These are phyloP conservation scores for Nadsonia starkeyi-henricii DNA, from an alignment of 1,139 yeast genomes.

Conservation along the genomic window DNA sequence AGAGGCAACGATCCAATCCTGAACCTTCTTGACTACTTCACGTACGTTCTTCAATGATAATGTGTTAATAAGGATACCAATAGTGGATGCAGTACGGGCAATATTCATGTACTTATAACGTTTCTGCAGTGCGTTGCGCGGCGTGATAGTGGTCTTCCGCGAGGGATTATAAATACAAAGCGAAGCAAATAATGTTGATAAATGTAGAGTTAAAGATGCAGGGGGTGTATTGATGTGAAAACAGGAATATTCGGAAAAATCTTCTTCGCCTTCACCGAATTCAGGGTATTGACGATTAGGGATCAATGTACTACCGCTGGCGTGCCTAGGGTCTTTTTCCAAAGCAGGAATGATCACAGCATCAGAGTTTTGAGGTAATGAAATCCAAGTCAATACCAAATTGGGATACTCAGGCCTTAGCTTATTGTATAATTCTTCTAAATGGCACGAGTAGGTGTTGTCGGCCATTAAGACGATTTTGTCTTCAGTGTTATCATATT, in stretches of 20 bases:
- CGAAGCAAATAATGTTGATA: conserved; percentile 53
- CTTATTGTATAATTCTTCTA: conserved; percentile 11
- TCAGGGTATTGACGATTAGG: background rate
- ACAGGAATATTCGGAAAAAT: conserved; percentile 1
- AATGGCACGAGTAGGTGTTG: conserved; percentile 16
- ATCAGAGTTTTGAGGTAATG: conserved; percentile 6
- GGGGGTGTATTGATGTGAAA: conserved; percentile 34
- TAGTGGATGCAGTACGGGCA: conserved; percentile 82
- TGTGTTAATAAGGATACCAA: conserved; percentile 85
- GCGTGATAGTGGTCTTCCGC: conserved; percentile 29
- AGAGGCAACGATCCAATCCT: conserved; percentile 47
- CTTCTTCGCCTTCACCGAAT: conserved; percentile 1
- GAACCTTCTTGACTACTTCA: conserved; percentile 44
- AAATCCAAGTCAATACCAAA: conserved; percentile 8
- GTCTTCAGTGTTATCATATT: conserved; percentile 7
- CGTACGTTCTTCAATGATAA: conserved; percentile 64
- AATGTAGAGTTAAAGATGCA: conserved; percentile 60
- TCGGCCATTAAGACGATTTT: conserved; percentile 20
- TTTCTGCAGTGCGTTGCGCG: conserved; percentile 65
- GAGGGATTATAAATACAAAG: conserved; percentile 25
- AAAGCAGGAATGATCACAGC: conserved; percentile 3
- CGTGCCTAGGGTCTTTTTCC: background rate
- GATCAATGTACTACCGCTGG: conserved; percentile 5
- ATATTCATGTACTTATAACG: conserved; percentile 77
- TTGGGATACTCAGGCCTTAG: conserved; percentile 9